Base-by-base conservation (phyloP, 768 basidiomycete genomes). In the Pholiota molesta region DNA sequence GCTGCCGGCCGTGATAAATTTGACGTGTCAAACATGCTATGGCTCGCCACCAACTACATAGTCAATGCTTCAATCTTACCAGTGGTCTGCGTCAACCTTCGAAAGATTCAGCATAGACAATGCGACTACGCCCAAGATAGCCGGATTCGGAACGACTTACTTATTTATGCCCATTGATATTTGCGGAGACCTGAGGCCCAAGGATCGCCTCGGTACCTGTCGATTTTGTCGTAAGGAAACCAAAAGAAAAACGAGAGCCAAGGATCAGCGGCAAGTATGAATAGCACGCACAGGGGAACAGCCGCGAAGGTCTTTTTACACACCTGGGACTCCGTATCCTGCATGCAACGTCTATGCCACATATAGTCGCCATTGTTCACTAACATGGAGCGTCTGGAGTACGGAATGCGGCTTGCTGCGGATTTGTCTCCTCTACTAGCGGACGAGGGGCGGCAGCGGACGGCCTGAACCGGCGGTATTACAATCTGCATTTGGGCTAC, bases 191-290 rank as follows among this genome's bases (percentile, higher is more conserved):
- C 42, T 21, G 35, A 44, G 17, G n/a, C 23, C 17, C n/a, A 49
- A 19, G 23, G 19, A 55, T 17, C 35, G 53, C 53, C 39, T 39
- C 33, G 33, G 53, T 55, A 40, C 53, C 53, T 55, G 53, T 54
- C 53, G 35, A 40, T 55, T 37, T 35, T 40, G 35, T 37, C 53
- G 37, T 39, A 14, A 28, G 8, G 17, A 53, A 35, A 53, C 52
- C 52, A 31, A n/a, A 14, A 28, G 8, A n/a, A 53, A 35, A 53
- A 31, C 52, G 52, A n/a, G 29, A 53, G 28, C 16, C 35, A 37
- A 55, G 53, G 53, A 55, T 55, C 53, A 55, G 17, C 13, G 53
- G 53, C 14, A 23, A 49, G 47, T 49, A 49, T 49, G 47, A 23
- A 49, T 49, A 49, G 53, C 53, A 55, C 19, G n/a, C 33, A 55